Conservation (phyloP, 2,329 filamentous ascomycete species). For the Aspergillus sp. region DNA sequence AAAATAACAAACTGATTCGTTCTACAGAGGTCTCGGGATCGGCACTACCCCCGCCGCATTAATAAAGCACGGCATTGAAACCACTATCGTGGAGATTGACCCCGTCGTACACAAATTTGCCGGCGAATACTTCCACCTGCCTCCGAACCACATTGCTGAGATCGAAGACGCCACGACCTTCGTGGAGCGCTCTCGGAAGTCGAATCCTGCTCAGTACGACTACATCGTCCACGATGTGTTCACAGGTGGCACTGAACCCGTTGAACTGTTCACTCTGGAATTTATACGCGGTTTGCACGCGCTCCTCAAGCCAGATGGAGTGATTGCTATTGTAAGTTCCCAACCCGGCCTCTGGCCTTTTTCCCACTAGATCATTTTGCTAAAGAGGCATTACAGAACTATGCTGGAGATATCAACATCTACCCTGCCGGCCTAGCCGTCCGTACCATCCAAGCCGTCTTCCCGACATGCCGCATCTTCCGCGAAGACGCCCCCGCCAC, state of each 20-base stretch:
- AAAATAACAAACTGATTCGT: constrained; percentile 4
- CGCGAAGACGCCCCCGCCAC: constrained; percentile 58
- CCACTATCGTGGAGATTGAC: constrained; percentile 91
- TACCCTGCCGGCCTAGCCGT: constrained; percentile 70
- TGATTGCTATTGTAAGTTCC: constrained; percentile 71
- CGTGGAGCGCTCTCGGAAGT: constrained; percentile 41
- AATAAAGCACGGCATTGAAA: constrained; percentile 79
- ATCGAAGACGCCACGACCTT: constrained; percentile 76
- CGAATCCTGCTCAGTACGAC: constrained; percentile 54
- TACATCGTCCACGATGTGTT: constrained; percentile 98
- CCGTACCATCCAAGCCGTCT: constrained; percentile 71
- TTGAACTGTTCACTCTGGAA: constrained; percentile 75
- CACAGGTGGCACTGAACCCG: constrained; percentile 87
- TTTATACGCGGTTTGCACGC: constrained; percentile 65
- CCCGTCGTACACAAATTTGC: constrained; percentile 81
- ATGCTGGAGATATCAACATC: constrained; percentile 77
- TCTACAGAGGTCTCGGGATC: constrained; percentile 69
- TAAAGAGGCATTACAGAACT: constrained; percentile 56
- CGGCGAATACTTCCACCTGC: constrained; percentile 70
- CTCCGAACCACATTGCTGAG: constrained; percentile 66
- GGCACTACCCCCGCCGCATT: constrained; percentile 84
- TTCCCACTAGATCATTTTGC: constrained; percentile 3
- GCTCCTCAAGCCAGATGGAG: constrained; percentile 68
- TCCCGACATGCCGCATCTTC: constrained; percentile 86
- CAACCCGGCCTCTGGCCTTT: background rate